phyloP scores from a whole-genome alignment of 768 basidiomycete species.

The Hortiboletus flavorubellus region DNA sequence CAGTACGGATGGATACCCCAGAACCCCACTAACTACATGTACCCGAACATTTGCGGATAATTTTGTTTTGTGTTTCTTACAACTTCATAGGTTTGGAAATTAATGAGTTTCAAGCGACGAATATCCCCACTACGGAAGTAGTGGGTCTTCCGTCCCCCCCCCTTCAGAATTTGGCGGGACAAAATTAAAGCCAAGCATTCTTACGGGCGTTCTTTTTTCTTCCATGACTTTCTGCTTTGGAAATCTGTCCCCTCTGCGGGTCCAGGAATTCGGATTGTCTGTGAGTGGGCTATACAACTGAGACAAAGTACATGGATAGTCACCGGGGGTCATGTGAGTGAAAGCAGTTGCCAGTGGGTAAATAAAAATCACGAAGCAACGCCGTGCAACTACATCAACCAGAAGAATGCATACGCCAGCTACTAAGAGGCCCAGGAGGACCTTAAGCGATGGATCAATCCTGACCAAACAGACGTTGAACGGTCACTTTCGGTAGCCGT shows the following conservation, averaged over 20 bases:
- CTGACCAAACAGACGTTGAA: slow-evolving; percentile 36
- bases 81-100: not conserved
- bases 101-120: not conserved
- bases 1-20: slow-evolving; percentile 81
- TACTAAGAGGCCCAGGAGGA: slow-evolving; percentile 58
- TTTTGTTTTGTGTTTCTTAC: not conserved
- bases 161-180: too few relatives aligned
- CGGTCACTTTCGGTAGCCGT: slow-evolving; percentile 23
- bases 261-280: not conserved
- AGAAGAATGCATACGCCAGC: slow-evolving; percentile 58
- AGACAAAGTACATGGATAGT: not conserved
- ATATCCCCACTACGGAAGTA: not conserved
- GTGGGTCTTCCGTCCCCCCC: too few relatives aligned
- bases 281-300: not conserved
- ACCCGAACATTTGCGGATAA: slow-evolving; percentile 60
- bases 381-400: slow-evolving; percentile 34
- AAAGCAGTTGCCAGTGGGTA: not conserved
- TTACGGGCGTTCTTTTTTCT: too few relatives aligned
- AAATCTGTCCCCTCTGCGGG: too few relatives aligned
- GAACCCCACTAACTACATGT: slow-evolving; percentile 45
- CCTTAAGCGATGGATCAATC: slow-evolving; percentile 67
- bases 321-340: too few relatives aligned
- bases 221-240: too few relatives aligned
- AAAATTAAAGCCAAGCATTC: too few relatives aligned
- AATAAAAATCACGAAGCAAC: not conserved